Evolutionary conservation across 495 filamentous ascomycete genomes (phyloP).

Genomic region (Oleoguttula mirabilis): DNA sequence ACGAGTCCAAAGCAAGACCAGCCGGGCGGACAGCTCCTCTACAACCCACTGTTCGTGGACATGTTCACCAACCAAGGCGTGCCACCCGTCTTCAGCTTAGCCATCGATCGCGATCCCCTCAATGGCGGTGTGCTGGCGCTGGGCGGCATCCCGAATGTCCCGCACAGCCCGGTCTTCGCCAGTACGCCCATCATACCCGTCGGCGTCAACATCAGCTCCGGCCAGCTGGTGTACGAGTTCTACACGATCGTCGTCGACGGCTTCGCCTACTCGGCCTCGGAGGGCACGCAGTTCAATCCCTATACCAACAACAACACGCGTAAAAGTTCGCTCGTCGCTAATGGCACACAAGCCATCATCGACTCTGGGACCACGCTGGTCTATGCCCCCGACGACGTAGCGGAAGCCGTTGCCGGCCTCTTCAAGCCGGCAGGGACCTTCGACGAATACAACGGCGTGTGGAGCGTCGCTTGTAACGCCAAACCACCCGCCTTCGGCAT

Average conservation of each 20-base stretch:
- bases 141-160: slow-evolving; percentile 40
- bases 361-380: slow-evolving; percentile 36
- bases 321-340: slow-evolving; percentile 22
- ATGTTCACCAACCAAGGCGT: slow-evolving; percentile 44
- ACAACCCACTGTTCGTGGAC: slow-evolving; percentile 46
- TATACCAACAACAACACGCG: slow-evolving; percentile 31
- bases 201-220: slow-evolving; percentile 6
- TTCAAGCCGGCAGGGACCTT: slow-evolving; percentile 46
- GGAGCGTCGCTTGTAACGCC: slow-evolving; percentile 45
- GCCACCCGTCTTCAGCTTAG: slow-evolving; percentile 44
- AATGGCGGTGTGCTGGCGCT: slow-evolving; percentile 36
- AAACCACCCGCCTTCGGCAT: slow-evolving; percentile 42
- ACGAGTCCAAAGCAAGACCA: slow-evolving; percentile 11
- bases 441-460: slow-evolving; percentile 34
- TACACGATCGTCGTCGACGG: slow-evolving; percentile 35
- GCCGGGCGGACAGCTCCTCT: slow-evolving; percentile 33
- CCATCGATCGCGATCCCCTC: slow-evolving; percentile 26
- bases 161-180: slow-evolving; percentile 28
- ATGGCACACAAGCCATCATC: slow-evolving; percentile 25
- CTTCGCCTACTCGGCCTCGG: slow-evolving; percentile 25
- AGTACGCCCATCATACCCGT: slow-evolving; percentile 28
- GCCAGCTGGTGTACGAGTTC: slow-evolving; percentile 25
- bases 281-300: slow-evolving; percentile 22
- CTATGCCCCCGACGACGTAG: slow-evolving; percentile 34
- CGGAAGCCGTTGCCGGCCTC: slow-evolving; percentile 37